Evolutionary conservation across 2,329 filamentous ascomycete species (phyloP), one percentile per base, ranked within the genome.

Genomic region (Hypocreales sp.): DNA sequence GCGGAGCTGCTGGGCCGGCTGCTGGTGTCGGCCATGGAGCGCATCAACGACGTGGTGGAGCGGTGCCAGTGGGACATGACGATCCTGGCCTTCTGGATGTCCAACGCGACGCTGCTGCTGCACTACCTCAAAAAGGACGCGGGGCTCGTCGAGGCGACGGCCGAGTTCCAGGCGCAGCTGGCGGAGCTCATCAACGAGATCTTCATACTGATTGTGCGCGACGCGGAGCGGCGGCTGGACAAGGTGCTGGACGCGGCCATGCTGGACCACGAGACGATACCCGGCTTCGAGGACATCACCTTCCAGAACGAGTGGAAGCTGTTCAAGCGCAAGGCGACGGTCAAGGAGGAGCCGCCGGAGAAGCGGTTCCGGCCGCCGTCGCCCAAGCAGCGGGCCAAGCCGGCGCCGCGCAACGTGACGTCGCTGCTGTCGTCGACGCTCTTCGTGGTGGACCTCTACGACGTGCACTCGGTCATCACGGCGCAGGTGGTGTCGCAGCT

Each of bases 231-330:
- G 39, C 76, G 90, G 36, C 80, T 98, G 60, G 90, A 98, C 58
- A 95, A 94, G 55, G 82, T 93, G 20, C 60, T 98, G 23, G 87
- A 95, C 47, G 65, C 72, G 16, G 86, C 86, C 13, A 93, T 98
- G 79, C 67, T 98, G 26, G 90, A 98, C 43, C 87, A 95, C 50
- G 90, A 98, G 55, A 94, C 86, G 0, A 98, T 98, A 36, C 87
- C 90, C 2, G 90, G 90, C 1, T 90, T 98, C 39, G 87, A 95
- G 47, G 87, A 93, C 45, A 83, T 98, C 33, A 77, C 83, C 5
- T 98, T 98, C 45, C 87, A 95, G 48, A 86, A 95, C 46, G 90
- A 98, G 49, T 98, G 90, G 90, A 94, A 93, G 43, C 67, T 98
- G 20, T 92, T 98, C 56, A 86, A 90, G 46, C 72, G 79, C 31